phyloP scores from a whole-genome alignment of 139 green algal genomes.

The Axilococcus clingmanii region DNA sequence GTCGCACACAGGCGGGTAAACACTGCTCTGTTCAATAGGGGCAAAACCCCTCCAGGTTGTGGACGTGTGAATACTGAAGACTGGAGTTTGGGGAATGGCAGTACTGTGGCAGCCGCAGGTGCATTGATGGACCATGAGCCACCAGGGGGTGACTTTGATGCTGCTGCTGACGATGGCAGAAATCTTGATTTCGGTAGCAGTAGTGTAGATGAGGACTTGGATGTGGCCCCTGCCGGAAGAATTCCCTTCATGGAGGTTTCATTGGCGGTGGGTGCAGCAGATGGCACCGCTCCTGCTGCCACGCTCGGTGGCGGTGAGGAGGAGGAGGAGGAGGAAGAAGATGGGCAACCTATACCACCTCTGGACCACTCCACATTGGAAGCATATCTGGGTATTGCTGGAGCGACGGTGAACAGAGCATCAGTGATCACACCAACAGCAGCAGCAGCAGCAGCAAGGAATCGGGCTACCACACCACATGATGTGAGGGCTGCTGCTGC shows the following conservation, averaged over 20 bases:
- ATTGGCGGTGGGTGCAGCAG: conserved; percentile 8
- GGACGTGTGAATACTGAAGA: conserved; percentile 16
- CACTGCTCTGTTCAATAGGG: background rate
- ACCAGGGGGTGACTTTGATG: background rate
- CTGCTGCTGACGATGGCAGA: background rate
- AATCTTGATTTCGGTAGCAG: background rate
- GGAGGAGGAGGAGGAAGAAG: background rate
- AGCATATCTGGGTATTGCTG: conserved; percentile 19
- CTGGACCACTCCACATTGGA: conserved; percentile 19
- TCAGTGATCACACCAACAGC: background rate
- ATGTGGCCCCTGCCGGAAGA: conserved; percentile 21
- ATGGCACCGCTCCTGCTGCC: background rate
- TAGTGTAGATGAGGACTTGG: background rate
- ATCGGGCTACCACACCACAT: background rate
- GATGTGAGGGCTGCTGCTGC: background rate
- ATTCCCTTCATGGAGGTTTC: conserved; percentile 31
- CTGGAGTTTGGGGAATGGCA: conserved; percentile 3
- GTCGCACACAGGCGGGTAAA: conserved; percentile 15
- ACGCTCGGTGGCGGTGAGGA: background rate
- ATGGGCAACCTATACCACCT: conserved; percentile 15
- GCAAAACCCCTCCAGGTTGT: conserved; percentile 19
- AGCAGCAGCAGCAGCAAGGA: background rate
- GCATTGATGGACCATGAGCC: background rate
- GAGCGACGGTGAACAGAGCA: conserved; percentile 4
- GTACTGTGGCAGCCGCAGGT: background rate